Conservation (phyloP, 495 filamentous ascomycete genomes). For the Penicillium ochrochloron region DNA sequence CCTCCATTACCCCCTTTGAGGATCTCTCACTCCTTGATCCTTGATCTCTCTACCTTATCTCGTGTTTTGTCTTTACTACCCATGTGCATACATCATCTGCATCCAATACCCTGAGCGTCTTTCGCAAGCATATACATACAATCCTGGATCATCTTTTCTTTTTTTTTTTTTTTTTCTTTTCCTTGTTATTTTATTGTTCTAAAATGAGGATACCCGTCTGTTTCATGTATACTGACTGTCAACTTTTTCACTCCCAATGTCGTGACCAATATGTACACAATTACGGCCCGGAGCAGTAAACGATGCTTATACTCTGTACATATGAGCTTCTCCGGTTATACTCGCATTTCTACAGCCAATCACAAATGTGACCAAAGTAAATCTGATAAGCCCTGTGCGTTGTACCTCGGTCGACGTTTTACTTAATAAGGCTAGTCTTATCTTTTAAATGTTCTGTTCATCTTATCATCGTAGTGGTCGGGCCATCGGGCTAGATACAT, state of each 20-base stretch:
- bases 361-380: no score
- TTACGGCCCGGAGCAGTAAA: no score
- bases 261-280: not conserved
- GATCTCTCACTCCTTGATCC: not conserved
- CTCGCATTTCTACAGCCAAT: no score
- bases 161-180: not conserved
- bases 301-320: no score
- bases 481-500: no score
- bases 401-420: no score
- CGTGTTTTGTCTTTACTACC: not conserved
- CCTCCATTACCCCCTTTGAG: not conserved
- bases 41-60: not conserved
- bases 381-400: no score
- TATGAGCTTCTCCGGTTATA: no score
- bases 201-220: constrained; percentile 13
- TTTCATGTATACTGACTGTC: not conserved
- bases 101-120: constrained; percentile 10
- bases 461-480: no score
- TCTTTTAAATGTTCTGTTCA: no score
- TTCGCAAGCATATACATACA: constrained; percentile 5
- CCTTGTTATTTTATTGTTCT: constrained; percentile 8
- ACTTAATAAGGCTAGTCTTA: no score
- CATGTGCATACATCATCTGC: constrained; percentile 3
- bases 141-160: not conserved
- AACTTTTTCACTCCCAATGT: constrained; percentile 8